Conservation (phyloP, 108 stramenopile genomes). For the Mediolabrus comicus region DNA sequence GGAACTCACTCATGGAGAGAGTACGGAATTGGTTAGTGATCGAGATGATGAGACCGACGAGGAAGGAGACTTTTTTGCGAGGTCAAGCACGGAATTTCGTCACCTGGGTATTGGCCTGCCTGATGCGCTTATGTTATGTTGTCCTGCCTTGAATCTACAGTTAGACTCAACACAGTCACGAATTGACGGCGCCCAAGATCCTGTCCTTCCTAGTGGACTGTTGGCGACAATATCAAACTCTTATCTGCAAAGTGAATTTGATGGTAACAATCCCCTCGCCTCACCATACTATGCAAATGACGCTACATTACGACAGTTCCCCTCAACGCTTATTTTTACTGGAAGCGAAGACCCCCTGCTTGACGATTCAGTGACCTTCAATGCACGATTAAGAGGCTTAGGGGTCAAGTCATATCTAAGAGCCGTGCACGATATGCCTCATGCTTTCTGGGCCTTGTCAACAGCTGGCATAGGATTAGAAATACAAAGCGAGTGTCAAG, state of each 20-base stretch:
- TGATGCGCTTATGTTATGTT: slow-evolving; percentile 77
- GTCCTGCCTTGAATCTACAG: slow-evolving; percentile 75
- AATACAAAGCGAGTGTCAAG: slow-evolving; percentile 62
- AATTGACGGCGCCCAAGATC: slow-evolving; percentile 68
- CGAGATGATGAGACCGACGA: slow-evolving; percentile 17
- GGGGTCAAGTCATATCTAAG: slow-evolving; percentile 68
- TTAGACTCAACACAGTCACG: slow-evolving; percentile 65
- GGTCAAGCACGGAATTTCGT: background rate
- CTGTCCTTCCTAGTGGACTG: slow-evolving; percentile 73
- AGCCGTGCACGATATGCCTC: slow-evolving; percentile 76
- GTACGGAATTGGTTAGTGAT: slow-evolving; percentile 24
- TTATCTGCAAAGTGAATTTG: slow-evolving; percentile 50
- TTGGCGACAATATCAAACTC: slow-evolving; percentile 73
- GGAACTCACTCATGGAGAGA: slow-evolving; percentile 10
- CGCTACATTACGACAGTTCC: slow-evolving; percentile 53
- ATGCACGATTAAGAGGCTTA: slow-evolving; percentile 58
- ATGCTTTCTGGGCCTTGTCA: slow-evolving; percentile 69
- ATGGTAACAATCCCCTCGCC: slow-evolving; percentile 58
- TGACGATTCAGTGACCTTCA: slow-evolving; percentile 85
- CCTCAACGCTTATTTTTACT: slow-evolving; percentile 66
- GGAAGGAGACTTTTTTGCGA: background rate
- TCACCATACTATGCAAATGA: slow-evolving; percentile 82
- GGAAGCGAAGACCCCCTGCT: slow-evolving; percentile 80
- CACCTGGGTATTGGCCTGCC: slow-evolving; percentile 40
- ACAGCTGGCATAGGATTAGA: slow-evolving; percentile 46